phyloP scores from a whole-genome alignment of 805 yeast species.

The Kluyveromyces siamensis region DNA sequence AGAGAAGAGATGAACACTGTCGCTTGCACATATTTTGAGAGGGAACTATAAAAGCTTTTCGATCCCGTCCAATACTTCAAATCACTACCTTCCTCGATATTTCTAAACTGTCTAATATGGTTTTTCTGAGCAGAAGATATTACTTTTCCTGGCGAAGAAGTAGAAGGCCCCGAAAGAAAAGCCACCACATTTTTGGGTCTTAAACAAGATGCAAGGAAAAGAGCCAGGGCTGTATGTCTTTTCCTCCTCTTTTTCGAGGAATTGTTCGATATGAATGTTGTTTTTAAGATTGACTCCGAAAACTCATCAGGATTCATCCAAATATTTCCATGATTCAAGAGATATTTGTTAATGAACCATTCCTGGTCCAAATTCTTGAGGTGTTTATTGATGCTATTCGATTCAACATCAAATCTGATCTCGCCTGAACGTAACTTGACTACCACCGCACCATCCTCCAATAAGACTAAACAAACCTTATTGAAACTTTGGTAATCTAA shows the following conservation, averaged over 20 bases:
- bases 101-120: conserved; percentile 13
- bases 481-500: not conserved
- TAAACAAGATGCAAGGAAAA: conserved; percentile 10
- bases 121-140: conserved; percentile 8
- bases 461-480: not conserved
- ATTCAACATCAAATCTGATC: conserved; percentile 3
- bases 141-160: conserved; percentile 18
- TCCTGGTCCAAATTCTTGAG: conserved; percentile 5
- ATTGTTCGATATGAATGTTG: not conserved
- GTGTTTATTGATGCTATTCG: conserved; percentile 3
- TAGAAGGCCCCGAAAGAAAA: conserved; percentile 17
- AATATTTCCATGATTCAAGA: conserved; percentile 1
- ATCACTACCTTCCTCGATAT: conserved; percentile 8
- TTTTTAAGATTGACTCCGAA: not conserved
- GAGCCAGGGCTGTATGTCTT: conserved; percentile 14
- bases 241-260: conserved; percentile 6
- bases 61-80: conserved; percentile 7
- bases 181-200: conserved; percentile 5
- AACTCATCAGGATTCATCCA: not conserved
- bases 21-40: conserved; percentile 3
- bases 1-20: conserved; percentile 11
- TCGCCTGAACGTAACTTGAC: not conserved
- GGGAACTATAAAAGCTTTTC: conserved; percentile 6
- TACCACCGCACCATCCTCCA: not conserved
- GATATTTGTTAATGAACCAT: conserved; percentile 7